Evolutionary conservation across 768 basidiomycete species (phyloP), one percentile per base, ranked within the genome.

Genomic region (Podaxis carcinomalis): DNA sequence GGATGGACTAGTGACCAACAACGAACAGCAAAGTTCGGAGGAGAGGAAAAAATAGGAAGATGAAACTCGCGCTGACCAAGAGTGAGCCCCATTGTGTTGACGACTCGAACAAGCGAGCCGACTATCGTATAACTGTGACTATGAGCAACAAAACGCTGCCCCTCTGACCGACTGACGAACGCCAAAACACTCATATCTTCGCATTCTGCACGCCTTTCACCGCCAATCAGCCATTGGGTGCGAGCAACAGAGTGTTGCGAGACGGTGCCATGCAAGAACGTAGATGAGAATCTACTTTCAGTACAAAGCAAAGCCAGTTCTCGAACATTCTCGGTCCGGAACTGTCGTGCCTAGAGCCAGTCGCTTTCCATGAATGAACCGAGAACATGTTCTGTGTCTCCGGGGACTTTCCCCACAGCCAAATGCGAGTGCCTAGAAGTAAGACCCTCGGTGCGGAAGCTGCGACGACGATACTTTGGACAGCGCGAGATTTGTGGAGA

Each of bases 381-480:
- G 77, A 83, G 79, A 76, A 77, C 73, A 80, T 75, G 69, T 84
- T 89, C 89, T 87, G 87, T 81, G 73, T 83, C 90, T 91, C 90
- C 90, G 90, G 90, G 88, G 90, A 91, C 90, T 91, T 92, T 91
- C 89, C 90, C 90, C 90, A 87, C 90, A 91, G 90, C 87, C 66
- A 64, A 76, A 80, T 64, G 59, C 58, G 63, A 75, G 80, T 79
- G 80, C 77, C 70, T 27, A 37, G 42, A 56, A 25, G 57, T 62
- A 61, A 66, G 74, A 80, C 68, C 81, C 78, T 78, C 83, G 80
- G 90, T 89, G 72, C 78, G 90, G 81, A 74, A 82, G 84, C 90
- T 91, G 90, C 85, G 90, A 92, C 74, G 75, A 85, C 90, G 89
- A 85, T 89, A 84, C 89, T 90, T 90, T 83, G 73, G 75, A 79